phyloP scores from a whole-genome alignment of 2,329 filamentous ascomycete species.

The Verticillium longisporum region DNA sequence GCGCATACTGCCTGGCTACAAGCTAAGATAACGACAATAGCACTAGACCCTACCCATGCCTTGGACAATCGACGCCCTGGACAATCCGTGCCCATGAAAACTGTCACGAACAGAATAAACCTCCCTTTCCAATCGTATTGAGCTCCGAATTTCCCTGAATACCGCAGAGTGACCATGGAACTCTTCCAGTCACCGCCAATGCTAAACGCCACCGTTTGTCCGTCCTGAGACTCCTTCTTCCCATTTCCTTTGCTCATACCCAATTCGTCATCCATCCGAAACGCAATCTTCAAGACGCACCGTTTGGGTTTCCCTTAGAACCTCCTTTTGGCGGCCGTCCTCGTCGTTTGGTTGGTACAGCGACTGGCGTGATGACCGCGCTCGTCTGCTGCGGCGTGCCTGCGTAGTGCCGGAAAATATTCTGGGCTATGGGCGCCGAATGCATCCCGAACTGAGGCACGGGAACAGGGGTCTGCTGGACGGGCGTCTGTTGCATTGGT shows the following conservation, averaged over 20 bases:
- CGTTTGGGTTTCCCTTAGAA: neutral
- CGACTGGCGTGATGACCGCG: constrained; percentile 4
- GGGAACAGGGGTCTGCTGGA: constrained; percentile 12
- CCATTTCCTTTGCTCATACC: neutral
- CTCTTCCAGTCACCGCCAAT: neutral
- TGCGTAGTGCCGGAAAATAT: constrained; percentile 11
- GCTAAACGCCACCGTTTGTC: neutral
- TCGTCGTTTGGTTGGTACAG: constrained; percentile 7
- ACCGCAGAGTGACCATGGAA: neutral
- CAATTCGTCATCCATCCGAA: neutral
- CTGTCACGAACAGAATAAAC: neutral
- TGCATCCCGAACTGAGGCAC: constrained; percentile 13
- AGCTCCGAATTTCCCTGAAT: neutral
- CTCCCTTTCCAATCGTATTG: neutral
- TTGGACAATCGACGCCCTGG: neutral
- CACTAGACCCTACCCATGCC: neutral
- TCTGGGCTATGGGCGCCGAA: constrained; percentile 2
- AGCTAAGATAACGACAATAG: neutral
- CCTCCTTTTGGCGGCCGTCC: constrained; percentile 10
- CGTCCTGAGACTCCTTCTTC: neutral
- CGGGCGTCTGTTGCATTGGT: constrained; percentile 6
- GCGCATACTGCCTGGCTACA: no score
- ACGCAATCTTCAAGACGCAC: neutral
- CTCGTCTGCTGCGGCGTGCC: constrained; percentile 2
- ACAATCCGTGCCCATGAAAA: neutral